A percentile compares a stretch with the other conserved stretches of the same genome.
Conservation (phyloP, 2,329 filamentous ascomycete species). For the Microdochium trichocladiopsis region DNA sequence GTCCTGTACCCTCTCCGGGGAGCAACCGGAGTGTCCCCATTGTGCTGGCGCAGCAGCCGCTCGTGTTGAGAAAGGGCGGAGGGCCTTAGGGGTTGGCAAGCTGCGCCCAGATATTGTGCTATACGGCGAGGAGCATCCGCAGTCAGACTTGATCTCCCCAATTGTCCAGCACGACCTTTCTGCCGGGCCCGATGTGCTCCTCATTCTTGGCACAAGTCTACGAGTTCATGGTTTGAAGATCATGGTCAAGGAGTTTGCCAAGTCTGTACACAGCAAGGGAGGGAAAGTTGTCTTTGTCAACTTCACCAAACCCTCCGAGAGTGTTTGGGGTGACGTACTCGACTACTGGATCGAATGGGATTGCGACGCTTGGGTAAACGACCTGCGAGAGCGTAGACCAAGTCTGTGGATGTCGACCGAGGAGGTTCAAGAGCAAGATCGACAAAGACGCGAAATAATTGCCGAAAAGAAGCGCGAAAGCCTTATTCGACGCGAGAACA, state of each 20-base stretch:
- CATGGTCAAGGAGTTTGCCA: slow-evolving; percentile 65
- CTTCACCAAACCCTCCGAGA: slow-evolving; percentile 64
- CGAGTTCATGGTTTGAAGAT: slow-evolving; percentile 66
- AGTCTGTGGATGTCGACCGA: slow-evolving; percentile 50
- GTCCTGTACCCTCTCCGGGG: slow-evolving; percentile 51
- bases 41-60: slow-evolving; percentile 57
- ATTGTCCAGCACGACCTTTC: slow-evolving; percentile 62
- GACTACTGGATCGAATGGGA: slow-evolving; percentile 73
- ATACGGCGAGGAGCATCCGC: slow-evolving; percentile 68
- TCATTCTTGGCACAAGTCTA: slow-evolving; percentile 66
- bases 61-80: slow-evolving; percentile 57
- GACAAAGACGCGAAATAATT: slow-evolving; percentile 22
- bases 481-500: slow-evolving; percentile 2
- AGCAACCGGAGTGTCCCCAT: slow-evolving; percentile 60
- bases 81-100: slow-evolving; percentile 59
- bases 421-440: slow-evolving; percentile 27
- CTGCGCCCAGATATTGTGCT: slow-evolving; percentile 67
- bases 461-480: slow-evolving; percentile 17
- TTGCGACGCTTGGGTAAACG: slow-evolving; percentile 65
- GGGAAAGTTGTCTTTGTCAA: slow-evolving; percentile 70
- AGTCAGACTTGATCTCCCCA: slow-evolving; percentile 59
- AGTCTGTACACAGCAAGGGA: slow-evolving; percentile 59
- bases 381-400: slow-evolving; percentile 51
- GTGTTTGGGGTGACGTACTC: slow-evolving; percentile 65
- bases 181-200: slow-evolving; percentile 57